Evolutionary conservation across 306 rosid genomes (phyloP).

Genomic region (Senna tora): DNA sequence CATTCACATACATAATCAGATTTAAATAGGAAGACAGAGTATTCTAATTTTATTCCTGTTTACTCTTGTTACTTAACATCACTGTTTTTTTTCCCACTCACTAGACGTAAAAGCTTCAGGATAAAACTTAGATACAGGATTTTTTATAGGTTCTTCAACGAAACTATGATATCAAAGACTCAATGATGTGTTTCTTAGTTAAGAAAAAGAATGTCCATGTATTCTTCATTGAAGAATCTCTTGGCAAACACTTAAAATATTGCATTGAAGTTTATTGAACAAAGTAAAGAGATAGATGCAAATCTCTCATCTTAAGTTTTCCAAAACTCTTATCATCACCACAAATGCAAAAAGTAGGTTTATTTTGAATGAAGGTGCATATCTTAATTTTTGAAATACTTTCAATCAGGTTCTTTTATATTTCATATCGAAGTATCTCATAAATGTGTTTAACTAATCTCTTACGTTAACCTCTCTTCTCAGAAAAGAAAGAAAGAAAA

Average conservation of each 20-base stretch:
- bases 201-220: neutral
- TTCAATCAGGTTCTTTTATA: no score
- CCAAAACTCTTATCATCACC: neutral
- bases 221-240: neutral
- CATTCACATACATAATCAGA: neutral
- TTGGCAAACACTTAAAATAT: neutral
- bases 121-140: neutral
- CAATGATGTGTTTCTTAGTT: neutral
- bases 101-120: neutral
- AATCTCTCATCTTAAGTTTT: neutral
- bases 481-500: neutral
- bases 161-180: neutral
- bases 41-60: neutral
- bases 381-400: neutral
- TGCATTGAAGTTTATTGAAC: neutral
- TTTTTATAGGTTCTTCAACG: neutral
- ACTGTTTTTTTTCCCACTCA: neutral
- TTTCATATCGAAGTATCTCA: no score
- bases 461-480: neutral
- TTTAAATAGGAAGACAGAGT: neutral
- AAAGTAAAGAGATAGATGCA: neutral
- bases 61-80: neutral
- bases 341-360: neutral
- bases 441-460: neutral
- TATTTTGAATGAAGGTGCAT: neutral